A percentile compares a stretch with the other conserved stretches of the same genome.
These are phyloP conservation scores for Rhizoclosmatium globosum DNA, from an alignment of 192 early-diverging fungal species.

Conservation along the genomic window DNA sequence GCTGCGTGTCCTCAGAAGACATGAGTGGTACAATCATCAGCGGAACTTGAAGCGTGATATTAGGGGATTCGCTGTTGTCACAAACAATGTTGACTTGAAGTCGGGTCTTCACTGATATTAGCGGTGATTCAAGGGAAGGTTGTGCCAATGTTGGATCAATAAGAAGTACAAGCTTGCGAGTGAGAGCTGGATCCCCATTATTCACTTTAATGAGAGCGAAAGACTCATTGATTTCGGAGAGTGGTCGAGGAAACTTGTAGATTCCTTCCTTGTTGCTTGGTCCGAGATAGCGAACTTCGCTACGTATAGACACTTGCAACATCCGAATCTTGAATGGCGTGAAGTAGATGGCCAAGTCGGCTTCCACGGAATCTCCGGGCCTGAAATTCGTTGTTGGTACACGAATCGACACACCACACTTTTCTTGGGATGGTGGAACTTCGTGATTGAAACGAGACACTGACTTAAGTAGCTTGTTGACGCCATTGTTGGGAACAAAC, in stretches of 20 bases:
- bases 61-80: background rate
- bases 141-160: constrained; percentile 3
- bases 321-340: constrained; percentile 6
- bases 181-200: background rate
- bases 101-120: constrained; percentile 8
- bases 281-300: background rate
- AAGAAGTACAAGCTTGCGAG: background rate
- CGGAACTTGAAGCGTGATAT: background rate
- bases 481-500: background rate
- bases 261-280: background rate
- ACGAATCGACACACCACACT: background rate
- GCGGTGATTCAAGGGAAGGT: background rate
- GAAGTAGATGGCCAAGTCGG: background rate
- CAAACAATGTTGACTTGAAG: constrained; percentile 9
- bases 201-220: background rate
- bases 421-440: background rate
- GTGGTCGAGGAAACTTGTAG: background rate
- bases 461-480: background rate
- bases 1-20: background rate
- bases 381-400: background rate
- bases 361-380: background rate
- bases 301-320: background rate
- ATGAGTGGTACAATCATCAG: background rate
- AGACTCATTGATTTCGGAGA: background rate
- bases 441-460: background rate